Percentiles rank a stretch among this genome's conserved stretches.
Conservation (phyloP, 371 early-diverging fungal species). For the Ordospora colligata region DNA sequence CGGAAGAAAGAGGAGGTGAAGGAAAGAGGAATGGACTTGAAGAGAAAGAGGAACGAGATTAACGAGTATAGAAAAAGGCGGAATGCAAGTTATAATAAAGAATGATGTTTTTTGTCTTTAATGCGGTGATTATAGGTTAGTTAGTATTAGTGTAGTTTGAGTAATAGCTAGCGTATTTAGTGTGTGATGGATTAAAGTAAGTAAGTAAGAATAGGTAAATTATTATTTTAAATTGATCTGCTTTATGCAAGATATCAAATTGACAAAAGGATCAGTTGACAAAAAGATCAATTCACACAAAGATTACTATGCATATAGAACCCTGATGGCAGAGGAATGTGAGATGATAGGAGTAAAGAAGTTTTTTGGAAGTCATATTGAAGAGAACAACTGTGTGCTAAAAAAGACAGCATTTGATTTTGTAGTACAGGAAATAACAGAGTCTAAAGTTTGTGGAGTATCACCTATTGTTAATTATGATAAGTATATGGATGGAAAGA, state of each 20-base stretch:
- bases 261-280: too few relatives aligned
- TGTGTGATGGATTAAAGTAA: too few relatives aligned
- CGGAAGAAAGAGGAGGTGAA: not conserved
- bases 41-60: constrained; percentile 27
- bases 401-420: constrained; percentile 54
- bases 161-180: too few relatives aligned
- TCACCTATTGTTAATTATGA: constrained; percentile 19
- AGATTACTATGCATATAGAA: too few relatives aligned
- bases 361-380: not conserved
- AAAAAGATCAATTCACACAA: too few relatives aligned
- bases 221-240: not conserved
- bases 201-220: not conserved
- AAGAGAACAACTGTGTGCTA: not conserved
- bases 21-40: not conserved
- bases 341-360: constrained; percentile 8
- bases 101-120: not conserved
- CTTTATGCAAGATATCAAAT: too few relatives aligned
- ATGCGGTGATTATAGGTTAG: too few relatives aligned
- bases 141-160: not conserved
- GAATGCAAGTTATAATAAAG: not conserved
- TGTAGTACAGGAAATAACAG: constrained; percentile 53
- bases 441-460: not conserved
- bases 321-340: not conserved
- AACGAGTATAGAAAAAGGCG: constrained; percentile 30
- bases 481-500: constrained; percentile 9